Evolutionary conservation across 306 rosid genomes (phyloP), one percentile per base, ranked within the genome.

Genomic region (Dryas drummondii): DNA sequence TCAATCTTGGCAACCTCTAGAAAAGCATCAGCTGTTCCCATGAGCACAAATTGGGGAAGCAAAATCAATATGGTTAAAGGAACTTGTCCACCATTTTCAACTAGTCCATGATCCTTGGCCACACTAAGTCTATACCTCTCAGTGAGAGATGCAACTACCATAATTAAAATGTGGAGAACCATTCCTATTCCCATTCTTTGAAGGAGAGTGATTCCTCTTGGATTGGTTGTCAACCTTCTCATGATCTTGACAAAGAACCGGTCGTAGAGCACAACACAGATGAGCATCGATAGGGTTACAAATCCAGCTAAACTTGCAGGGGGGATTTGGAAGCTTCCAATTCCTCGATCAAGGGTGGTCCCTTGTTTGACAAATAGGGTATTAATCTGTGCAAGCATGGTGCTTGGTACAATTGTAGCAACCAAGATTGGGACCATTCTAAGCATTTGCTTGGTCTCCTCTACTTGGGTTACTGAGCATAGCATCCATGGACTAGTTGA

Each of bases 311-410:
- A 87, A 77, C 97, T 90, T 11, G 97, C 99, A 0, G 97, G 89
- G 6, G 99, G 99, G 62, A 94, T 90, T 37, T 82, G 68, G 76
- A 92, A 92, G 64, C 66, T 66, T 17, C 97, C 97, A 5, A 94
- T 41, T 74, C 72, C 74, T 80, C 97, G 72, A 67, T 92, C 82
- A 3, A 94, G 85, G 48, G 99, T 94, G 54, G 96, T 91, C 63
- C 99, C 97, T 86, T 94, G 99, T 82, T 87, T 94, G 76, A 94
- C 84, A 80, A 92, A 94, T 6, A 94, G 85, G 47, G 99, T 94
- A 81, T 86, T 79, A 66, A 83, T 68, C 48, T 92, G 97, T 54
- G 99, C 99, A 75, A 89, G n/a, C 87, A 92, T 90, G 9, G 72
- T 84, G 91, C 97, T 89, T 1, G 99, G 99, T 46, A 92, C 77